These are phyloP conservation scores for Schwanniomyces vanrijiae DNA, from an alignment of 805 yeast species.

Conservation along the genomic window DNA sequence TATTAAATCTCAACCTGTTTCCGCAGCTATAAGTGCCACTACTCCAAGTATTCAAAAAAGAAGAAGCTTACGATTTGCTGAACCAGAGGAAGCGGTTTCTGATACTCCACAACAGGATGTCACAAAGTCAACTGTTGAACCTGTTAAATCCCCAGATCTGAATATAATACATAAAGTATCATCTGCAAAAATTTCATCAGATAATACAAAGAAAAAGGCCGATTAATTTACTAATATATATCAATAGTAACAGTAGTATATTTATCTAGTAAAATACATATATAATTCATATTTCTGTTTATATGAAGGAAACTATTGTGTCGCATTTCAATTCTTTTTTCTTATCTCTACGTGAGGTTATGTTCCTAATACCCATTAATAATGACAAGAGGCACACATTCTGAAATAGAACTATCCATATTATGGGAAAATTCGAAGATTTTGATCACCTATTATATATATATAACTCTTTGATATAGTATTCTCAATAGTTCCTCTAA, in stretches of 20 bases:
- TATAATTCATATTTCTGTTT: too few species aligned
- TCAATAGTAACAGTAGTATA: too few species aligned
- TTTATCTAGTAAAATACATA: too few species aligned
- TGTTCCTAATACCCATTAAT: too few species aligned
- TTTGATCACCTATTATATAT: too few species aligned
- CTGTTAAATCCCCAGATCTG: not conserved
- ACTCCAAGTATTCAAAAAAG: conserved; percentile 21
- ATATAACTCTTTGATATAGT: too few species aligned
- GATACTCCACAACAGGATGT: not conserved
- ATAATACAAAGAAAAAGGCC: not conserved
- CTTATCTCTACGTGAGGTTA: not conserved
- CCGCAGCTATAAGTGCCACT: not conserved
- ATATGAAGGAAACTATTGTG: not conserved
- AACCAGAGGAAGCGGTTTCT: conserved; percentile 12
- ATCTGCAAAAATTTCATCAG: not conserved
- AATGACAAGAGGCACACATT: too few species aligned
- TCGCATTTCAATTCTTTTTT: not conserved
- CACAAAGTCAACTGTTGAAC: not conserved
- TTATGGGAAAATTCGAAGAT: too few species aligned
- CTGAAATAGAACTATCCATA: too few species aligned
- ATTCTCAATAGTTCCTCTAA: too few species aligned
- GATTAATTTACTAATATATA: not conserved
- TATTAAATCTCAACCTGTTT: not conserved
- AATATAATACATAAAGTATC: not conserved
- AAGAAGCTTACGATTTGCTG: conserved; percentile 46